These are phyloP conservation scores for Xylaria sp. DNA, from an alignment of 2,329 filamentous ascomycete species.

Conservation along the genomic window DNA sequence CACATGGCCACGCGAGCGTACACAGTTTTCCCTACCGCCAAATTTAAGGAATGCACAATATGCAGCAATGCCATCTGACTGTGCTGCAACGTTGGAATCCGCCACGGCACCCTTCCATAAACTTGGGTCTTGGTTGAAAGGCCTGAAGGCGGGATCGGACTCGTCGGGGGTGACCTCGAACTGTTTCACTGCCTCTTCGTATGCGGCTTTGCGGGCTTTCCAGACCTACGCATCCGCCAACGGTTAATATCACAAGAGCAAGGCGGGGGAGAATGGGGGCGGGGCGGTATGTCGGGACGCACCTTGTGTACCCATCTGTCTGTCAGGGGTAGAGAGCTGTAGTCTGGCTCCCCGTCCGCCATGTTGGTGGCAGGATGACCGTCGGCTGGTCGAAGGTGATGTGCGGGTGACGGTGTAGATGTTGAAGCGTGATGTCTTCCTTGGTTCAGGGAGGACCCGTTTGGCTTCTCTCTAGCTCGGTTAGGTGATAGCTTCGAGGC, in stretches of 20 bases:
- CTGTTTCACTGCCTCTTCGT: slow-evolving; percentile 87
- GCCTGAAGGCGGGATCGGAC: slow-evolving; percentile 79
- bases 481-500: slow-evolving; percentile 24
- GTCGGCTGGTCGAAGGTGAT: not conserved
- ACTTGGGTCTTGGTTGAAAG: slow-evolving; percentile 81
- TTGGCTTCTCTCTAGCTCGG: slow-evolving; percentile 15
- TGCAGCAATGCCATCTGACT: slow-evolving; percentile 87
- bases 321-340: slow-evolving; percentile 73
- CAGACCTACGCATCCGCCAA: slow-evolving; percentile 62
- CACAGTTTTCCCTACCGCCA: slow-evolving; percentile 76
- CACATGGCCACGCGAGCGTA: slow-evolving; percentile 75
- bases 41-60: slow-evolving; percentile 93
- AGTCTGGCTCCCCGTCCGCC: slow-evolving; percentile 85
- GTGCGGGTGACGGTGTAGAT: not conserved
- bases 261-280: not conserved
- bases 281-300: slow-evolving; percentile 18
- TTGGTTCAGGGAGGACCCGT: slow-evolving; percentile 1
- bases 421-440: slow-evolving; percentile 4
- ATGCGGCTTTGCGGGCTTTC: slow-evolving; percentile 95
- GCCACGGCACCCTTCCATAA: slow-evolving; percentile 91
- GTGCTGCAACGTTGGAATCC: slow-evolving; percentile 95
- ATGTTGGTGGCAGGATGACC: slow-evolving; percentile 49
- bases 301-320: slow-evolving; percentile 87
- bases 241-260: slow-evolving; percentile 8
- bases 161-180: slow-evolving; percentile 87